These are phyloP conservation scores for Thymus mandschuricus DNA, from an alignment of 257 asterid genomes.

Conservation along the genomic window DNA sequence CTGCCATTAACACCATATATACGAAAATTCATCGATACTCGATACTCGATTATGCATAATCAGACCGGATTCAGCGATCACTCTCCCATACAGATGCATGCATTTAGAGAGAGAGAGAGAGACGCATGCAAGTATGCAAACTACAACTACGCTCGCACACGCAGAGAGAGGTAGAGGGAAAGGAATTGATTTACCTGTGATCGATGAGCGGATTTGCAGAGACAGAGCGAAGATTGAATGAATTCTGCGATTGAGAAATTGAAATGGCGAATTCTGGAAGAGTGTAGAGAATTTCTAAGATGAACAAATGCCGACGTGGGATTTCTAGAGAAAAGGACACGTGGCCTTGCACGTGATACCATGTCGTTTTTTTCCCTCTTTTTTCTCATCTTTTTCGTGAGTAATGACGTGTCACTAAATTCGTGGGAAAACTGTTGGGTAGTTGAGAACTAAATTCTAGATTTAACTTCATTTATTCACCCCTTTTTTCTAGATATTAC, in stretches of 20 bases:
- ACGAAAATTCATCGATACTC: conserved; percentile 15
- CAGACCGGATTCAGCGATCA: conserved; percentile 8
- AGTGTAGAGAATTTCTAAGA: conserved; percentile 6
- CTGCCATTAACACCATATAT: conserved; percentile 13
- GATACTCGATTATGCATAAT: neutral
- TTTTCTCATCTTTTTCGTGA: neutral
- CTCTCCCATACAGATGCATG: neutral
- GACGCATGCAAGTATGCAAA: conserved; percentile 4
- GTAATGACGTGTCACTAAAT: neutral
- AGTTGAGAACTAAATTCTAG: neutral
- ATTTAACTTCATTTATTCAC: neutral
- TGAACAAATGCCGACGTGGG: neutral
- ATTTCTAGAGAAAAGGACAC: conserved; percentile 11
- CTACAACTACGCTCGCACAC: neutral
- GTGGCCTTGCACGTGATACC: conserved; percentile 27
- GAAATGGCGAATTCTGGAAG: conserved; percentile 14
- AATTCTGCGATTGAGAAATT: neutral
- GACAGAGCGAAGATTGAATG: neutral
- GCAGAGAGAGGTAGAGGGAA: neutral
- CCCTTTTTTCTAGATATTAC: no score
- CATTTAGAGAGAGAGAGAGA: no score
- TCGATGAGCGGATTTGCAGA: neutral
- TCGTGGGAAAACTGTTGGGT: neutral
- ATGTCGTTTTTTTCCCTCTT: neutral
- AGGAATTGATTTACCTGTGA: neutral